Percentiles rank a stretch among this genome's conserved stretches.
Conservation (phyloP, 2,329 filamentous ascomycete species). For the Aspergillus vadensis region DNA sequence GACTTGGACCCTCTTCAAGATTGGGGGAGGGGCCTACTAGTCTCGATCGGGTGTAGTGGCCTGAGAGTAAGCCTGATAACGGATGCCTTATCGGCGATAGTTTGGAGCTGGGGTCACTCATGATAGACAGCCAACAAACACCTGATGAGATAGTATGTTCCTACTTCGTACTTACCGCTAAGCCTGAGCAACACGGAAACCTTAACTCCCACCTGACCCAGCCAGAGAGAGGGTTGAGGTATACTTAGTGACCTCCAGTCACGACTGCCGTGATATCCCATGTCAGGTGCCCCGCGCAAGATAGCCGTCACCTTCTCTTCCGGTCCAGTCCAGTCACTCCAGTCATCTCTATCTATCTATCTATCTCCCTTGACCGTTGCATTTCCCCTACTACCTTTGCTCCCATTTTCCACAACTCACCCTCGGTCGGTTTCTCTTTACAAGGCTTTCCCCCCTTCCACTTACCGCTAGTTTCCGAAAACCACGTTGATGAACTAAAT, state of each 20-base stretch:
- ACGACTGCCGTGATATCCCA: conserved; percentile 1
- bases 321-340: neutral
- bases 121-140: neutral
- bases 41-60: neutral
- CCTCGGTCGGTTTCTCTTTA: neutral
- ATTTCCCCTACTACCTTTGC: neutral
- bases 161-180: neutral
- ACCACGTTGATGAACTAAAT: neutral
- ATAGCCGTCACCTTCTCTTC: neutral
- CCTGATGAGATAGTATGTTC: conserved; percentile 14
- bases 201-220: neutral
- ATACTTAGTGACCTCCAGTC: neutral
- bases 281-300: conserved; percentile 25
- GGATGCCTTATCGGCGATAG: conserved; percentile 5
- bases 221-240: neutral
- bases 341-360: neutral
- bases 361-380: neutral
- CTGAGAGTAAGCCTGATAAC: conserved; percentile 7
- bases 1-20: neutral
- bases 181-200: neutral
- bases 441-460: no score
- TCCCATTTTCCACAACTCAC: neutral
- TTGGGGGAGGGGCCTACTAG: neutral
- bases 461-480: conserved; percentile 4
- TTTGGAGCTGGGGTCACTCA: neutral